These are phyloP conservation scores for Penicillium sp. DNA, from an alignment of 2,329 filamentous ascomycete genomes.

Conservation along the genomic window DNA sequence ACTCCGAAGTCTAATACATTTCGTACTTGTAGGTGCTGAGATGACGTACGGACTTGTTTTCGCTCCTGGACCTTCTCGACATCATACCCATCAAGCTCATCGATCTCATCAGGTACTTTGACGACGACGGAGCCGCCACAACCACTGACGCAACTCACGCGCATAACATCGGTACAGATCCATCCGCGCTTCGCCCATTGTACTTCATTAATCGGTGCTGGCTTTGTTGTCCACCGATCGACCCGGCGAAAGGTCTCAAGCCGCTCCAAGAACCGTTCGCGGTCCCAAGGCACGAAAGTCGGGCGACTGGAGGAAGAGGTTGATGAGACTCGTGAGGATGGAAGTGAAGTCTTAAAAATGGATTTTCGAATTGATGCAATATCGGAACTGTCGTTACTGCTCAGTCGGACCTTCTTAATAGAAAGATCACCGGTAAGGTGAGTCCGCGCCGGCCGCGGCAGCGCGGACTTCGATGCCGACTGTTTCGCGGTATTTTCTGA, in stretches of 20 bases:
- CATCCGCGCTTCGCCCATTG: constrained; percentile 94
- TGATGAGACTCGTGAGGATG: constrained; percentile 29
- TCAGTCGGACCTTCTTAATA: constrained; percentile 37
- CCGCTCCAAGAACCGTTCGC: constrained; percentile 74
- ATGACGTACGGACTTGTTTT: constrained; percentile 43
- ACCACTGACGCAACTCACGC: constrained; percentile 74
- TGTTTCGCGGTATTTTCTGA: constrained; percentile 22
- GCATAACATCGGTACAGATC: constrained; percentile 79
- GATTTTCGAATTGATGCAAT: constrained; percentile 25
- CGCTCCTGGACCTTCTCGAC: constrained; percentile 42
- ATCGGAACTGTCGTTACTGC: constrained; percentile 19
- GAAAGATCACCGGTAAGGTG: constrained; percentile 27
- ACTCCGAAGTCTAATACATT: neutral
- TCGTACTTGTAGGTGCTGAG: neutral
- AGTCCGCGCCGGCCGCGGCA: constrained; percentile 23
- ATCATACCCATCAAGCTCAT: constrained; percentile 49
- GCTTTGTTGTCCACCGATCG: constrained; percentile 91
- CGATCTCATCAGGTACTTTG: constrained; percentile 67
- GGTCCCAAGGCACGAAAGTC: constrained; percentile 83
- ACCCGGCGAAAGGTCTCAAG: constrained; percentile 88
- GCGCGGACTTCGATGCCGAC: constrained; percentile 8
- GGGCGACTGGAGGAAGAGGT: constrained; percentile 46
- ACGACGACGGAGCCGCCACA: constrained; percentile 84
- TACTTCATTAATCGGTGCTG: constrained; percentile 78
- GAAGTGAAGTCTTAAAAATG: constrained; percentile 27